phyloP scores from a whole-genome alignment of 2,329 filamentous ascomycete genomes.

The Arthroderma uncinatum region DNA sequence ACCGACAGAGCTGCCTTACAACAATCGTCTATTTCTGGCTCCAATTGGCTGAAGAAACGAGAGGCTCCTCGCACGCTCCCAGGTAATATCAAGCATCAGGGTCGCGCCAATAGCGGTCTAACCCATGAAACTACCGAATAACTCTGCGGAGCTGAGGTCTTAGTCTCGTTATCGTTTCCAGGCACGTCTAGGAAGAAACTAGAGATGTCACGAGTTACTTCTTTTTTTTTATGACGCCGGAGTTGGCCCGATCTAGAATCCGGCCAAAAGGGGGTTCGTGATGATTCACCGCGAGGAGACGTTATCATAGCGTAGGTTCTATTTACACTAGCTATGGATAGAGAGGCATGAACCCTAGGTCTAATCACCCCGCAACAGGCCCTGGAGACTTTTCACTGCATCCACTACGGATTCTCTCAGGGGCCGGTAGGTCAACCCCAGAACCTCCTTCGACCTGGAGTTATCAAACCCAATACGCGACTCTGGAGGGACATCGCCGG shows the following conservation, averaged over 20 bases:
- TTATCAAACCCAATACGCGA: slow-evolving; percentile 29
- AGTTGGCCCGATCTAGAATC: neutral
- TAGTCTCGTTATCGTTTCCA: neutral
- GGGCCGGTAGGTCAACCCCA: slow-evolving; percentile 31
- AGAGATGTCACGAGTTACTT: neutral
- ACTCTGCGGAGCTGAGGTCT: neutral
- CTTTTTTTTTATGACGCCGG: neutral
- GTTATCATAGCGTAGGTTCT: neutral
- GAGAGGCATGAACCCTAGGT: neutral
- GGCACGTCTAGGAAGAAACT: neutral
- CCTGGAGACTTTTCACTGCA: slow-evolving; percentile 16
- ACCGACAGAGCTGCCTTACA: neutral
- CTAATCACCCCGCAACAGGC: neutral
- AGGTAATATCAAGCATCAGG: neutral
- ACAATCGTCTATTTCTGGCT: neutral
- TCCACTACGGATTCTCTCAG: slow-evolving; percentile 16
- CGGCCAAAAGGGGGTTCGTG: neutral
- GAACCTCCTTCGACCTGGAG: slow-evolving; percentile 29
- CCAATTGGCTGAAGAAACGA: neutral
- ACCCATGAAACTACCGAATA: neutral
- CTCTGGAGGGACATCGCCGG: slow-evolving; percentile 23
- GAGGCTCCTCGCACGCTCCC: neutral
- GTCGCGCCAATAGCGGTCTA: neutral
- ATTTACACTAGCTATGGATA: neutral
- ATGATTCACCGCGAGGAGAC: neutral